These are phyloP conservation scores for Chloropicon primus DNA, from an alignment of 139 green algal species.

Conservation along the genomic window DNA sequence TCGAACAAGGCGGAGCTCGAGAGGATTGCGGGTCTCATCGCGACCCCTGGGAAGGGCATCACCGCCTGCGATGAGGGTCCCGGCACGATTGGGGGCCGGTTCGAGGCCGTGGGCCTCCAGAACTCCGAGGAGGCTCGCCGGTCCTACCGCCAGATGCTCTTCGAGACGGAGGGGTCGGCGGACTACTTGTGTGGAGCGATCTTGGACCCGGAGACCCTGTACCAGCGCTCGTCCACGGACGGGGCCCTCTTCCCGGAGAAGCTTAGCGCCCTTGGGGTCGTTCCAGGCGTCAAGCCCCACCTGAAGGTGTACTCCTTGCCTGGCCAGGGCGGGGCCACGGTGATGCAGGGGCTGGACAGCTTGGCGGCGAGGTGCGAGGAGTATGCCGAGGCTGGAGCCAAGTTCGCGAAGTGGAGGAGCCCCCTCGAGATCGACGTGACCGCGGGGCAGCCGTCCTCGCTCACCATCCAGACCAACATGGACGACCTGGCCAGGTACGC, in stretches of 20 bases:
- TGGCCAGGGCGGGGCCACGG: constrained; percentile 24
- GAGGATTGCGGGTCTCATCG: constrained; percentile 6
- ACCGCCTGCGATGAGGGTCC: constrained; percentile 28
- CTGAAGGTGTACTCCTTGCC: constrained; percentile 34
- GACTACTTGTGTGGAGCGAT: constrained; percentile 31
- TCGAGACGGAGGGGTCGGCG: constrained; percentile 19
- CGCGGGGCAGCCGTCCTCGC: constrained; percentile 23
- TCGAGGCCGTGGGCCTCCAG: constrained; percentile 25
- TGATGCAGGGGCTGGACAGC: constrained; percentile 38
- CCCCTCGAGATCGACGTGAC: constrained; percentile 30
- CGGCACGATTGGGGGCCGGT: constrained; percentile 23
- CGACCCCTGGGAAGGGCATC: constrained; percentile 18
- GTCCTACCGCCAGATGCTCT: constrained; percentile 31
- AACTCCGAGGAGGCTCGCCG: constrained; percentile 33
- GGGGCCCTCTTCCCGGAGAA: constrained; percentile 25
- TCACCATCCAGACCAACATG: constrained; percentile 41
- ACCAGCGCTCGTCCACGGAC: constrained; percentile 25
- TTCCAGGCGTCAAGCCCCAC: constrained; percentile 36
- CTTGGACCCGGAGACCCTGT: constrained; percentile 11
- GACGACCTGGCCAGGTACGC: constrained; percentile 35
- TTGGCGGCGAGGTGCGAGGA: constrained; percentile 27
- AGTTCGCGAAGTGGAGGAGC: constrained; percentile 37
- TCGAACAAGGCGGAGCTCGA: constrained; percentile 15
- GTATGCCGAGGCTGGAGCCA: constrained; percentile 22
- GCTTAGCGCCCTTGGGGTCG: constrained; percentile 28